Evolutionary conservation across 2,329 filamentous ascomycete genomes (phyloP).

Genomic region (Claviceps lovelessii): DNA sequence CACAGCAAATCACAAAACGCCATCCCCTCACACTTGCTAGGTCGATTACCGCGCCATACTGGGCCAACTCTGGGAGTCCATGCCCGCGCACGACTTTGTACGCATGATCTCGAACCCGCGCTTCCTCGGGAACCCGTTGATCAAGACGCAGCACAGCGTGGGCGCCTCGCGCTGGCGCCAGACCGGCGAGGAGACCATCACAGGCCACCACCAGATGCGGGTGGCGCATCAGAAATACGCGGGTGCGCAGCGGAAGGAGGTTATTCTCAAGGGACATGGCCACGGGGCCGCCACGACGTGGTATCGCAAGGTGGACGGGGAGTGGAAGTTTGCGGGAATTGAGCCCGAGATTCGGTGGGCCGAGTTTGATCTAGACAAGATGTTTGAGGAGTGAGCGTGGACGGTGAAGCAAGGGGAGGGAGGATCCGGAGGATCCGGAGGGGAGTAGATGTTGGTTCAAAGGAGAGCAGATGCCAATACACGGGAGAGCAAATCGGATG

Average conservation of each 20-base stretch:
- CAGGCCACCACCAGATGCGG: slow-evolving; percentile 41
- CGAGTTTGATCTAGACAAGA: slow-evolving; percentile 23
- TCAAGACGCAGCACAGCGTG: slow-evolving; percentile 44
- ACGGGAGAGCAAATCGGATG: too few relatives aligned
- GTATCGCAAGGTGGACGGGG: slow-evolving; percentile 42
- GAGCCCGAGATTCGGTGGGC: slow-evolving; percentile 38
- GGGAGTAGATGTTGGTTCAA: too few relatives aligned
- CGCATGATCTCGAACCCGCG: slow-evolving; percentile 34
- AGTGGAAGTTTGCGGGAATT: slow-evolving; percentile 44
- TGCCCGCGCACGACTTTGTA: slow-evolving; percentile 40
- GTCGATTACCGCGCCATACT: slow-evolving; percentile 24
- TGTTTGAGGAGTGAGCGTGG: neutral
- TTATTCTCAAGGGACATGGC: slow-evolving; percentile 40
- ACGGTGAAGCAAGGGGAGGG: too few relatives aligned
- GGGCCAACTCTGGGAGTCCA: slow-evolving; percentile 39
- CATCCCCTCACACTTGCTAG: slow-evolving; percentile 1
- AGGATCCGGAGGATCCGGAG: too few relatives aligned
- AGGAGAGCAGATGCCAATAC: too few relatives aligned
- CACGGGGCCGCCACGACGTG: slow-evolving; percentile 38
- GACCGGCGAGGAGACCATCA: slow-evolving; percentile 31
- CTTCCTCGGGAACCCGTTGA: slow-evolving; percentile 37
- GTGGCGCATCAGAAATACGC: slow-evolving; percentile 43
- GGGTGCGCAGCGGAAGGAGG: slow-evolving; percentile 29
- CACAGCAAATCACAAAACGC: too few relatives aligned
- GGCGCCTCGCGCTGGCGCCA: slow-evolving; percentile 38